Evolutionary conservation across 768 basidiomycete genomes (phyloP).

Genomic region (Neoboletus brunneissimus): DNA sequence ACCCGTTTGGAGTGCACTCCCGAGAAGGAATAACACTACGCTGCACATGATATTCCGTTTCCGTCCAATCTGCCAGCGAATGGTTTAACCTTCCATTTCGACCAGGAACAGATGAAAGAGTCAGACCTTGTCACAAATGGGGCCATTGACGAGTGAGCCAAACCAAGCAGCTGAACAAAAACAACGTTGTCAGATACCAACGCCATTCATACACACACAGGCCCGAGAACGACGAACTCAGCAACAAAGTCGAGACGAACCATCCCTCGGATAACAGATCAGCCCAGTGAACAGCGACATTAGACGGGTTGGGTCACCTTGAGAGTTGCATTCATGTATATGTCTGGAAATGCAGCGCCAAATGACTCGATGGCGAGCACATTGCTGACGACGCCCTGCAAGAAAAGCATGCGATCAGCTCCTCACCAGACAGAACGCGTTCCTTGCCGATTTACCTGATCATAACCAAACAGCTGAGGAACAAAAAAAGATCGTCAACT

Average conservation of each 20-base stretch:
- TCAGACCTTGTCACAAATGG: constrained; percentile 31
- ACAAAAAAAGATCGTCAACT: neutral
- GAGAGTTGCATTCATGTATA: constrained; percentile 27
- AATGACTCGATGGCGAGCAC: constrained; percentile 36
- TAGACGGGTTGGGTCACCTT: constrained; percentile 14
- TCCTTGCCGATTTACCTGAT: constrained; percentile 18
- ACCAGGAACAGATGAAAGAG: neutral
- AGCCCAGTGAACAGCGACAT: neutral
- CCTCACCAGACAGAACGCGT: neutral
- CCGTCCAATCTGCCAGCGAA: constrained; percentile 23
- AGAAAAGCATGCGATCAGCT: neutral
- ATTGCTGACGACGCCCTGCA: constrained; percentile 31
- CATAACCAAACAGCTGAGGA: constrained; percentile 32
- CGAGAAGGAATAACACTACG: constrained; percentile 30
- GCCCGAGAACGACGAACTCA: constrained; percentile 18
- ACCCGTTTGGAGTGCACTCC: constrained; percentile 31
- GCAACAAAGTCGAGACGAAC: constrained; percentile 30
- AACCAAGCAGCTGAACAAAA: constrained; percentile 28
- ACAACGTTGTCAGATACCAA: constrained; percentile 5
- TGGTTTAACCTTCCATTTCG: neutral
- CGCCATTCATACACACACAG: neutral
- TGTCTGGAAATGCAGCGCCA: constrained; percentile 31
- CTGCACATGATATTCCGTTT: constrained; percentile 28
- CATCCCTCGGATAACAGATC: constrained; percentile 25
- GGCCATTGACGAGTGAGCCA: constrained; percentile 31